A percentile compares a stretch with the other conserved stretches of the same genome.
phyloP scores from a whole-genome alignment of 1,284 basidiomycete species.

The Cryptococcus sp. region DNA sequence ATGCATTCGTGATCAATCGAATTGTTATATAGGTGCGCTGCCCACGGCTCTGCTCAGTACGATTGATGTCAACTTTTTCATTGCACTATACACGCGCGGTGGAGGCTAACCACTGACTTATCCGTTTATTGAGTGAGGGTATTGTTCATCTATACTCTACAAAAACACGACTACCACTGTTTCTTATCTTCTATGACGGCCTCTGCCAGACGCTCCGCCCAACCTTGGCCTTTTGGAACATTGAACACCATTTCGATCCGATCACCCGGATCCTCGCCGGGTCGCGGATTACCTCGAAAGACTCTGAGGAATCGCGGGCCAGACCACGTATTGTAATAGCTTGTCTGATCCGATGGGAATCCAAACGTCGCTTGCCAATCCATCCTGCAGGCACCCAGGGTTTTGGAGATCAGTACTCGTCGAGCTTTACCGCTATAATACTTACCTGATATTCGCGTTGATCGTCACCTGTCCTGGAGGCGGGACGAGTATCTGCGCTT shows the following conservation, averaged over 20 bases:
- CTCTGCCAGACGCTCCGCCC: background rate
- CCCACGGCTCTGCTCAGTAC: too few species aligned
- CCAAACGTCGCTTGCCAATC: constrained; percentile 34
- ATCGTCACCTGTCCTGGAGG: constrained; percentile 21
- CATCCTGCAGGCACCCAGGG: background rate
- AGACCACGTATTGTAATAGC: constrained; percentile 27
- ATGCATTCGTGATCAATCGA: too few species aligned
- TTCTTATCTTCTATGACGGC: background rate
- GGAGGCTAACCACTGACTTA: background rate
- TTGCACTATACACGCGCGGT: background rate
- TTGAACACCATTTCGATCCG: constrained; percentile 10
- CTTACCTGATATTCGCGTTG: constrained; percentile 33
- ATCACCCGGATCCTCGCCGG: constrained; percentile 3
- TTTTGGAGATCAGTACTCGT: background rate
- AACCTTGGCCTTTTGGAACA: constrained; percentile 1
- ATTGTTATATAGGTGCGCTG: too few species aligned
- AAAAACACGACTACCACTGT: background rate
- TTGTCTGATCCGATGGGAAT: constrained; percentile 10
- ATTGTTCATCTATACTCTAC: too few species aligned
- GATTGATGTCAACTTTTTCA: background rate
- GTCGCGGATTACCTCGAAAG: constrained; percentile 27
- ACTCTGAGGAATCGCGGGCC: constrained; percentile 27
- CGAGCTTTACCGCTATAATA: background rate
- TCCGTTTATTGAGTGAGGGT: too few species aligned
- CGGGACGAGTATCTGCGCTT: constrained; percentile 21